Base-by-base conservation (phyloP, 176 grass and related monocot genomes). In the Microstegium vimineum region DNA sequence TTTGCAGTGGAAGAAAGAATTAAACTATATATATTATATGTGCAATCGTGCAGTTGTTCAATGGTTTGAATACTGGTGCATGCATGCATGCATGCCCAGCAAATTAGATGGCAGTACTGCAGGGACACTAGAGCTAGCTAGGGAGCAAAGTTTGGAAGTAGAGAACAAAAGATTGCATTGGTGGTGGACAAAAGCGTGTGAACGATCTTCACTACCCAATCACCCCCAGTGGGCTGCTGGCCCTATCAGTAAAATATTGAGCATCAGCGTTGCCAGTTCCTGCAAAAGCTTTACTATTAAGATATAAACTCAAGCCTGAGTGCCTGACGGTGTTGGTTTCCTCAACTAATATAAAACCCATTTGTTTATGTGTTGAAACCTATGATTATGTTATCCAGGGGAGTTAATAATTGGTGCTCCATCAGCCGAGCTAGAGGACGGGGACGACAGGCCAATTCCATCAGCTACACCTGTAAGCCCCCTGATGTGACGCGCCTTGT, bases 371-470 rank as follows among this genome's bases (percentile, higher is more conserved):
- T 82, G 78, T 38, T 78, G 43, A 30, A 73, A 8, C 73, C 12
- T 78, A 82, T 76, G 66, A 86, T 85, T 85, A 81, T 71, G 64
- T 85, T 89, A 89, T 76, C 81, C 35, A 25, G 17, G 35, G 33
- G 15, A 47, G 46, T 88, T 84, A 25, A 66, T 52, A 69, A 81
- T 76, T 62, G 51, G 63, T 2, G 59, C 42, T 31, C 35, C 7
- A 16, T 23, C 56, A 35, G 23, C 12, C 1, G 74, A 57, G 67
- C 34, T 59, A 78, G 74, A 75, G 69, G 38, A 25, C 52, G 27
- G 66, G 54, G 74, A 75, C 62, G 38, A 25, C 52, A 22, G 66
- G 54, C 71, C 66, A 86, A 43, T 74, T 66, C 65, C 71, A 32
- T 46, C 14, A 30, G 18, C 62, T 34, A 82, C 82, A 72, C 72